Percentiles rank a stretch among this genome's conserved stretches.
Conservation (phyloP, 2,329 filamentous ascomycete species). For the Rhytidhysteron rufulum region DNA sequence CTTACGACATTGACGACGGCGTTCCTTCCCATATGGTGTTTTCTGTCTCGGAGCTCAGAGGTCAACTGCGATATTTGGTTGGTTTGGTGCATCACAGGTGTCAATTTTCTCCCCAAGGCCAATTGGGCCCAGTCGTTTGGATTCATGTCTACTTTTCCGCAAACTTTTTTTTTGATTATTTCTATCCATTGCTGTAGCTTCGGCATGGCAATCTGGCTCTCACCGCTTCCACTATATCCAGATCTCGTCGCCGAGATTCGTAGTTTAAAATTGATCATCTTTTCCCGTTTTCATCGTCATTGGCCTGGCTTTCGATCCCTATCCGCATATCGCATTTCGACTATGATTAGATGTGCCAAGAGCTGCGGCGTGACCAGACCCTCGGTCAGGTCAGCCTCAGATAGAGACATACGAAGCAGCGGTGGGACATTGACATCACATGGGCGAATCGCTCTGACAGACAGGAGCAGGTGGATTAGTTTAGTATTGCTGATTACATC, state of each 20-base stretch:
- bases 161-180: not conserved
- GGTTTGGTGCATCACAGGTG: conserved; percentile 16
- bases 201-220: conserved; percentile 2
- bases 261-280: not conserved
- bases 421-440: too few species aligned
- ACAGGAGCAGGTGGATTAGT: too few species aligned
- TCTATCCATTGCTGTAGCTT: not conserved
- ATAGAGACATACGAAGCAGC: too few species aligned
- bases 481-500: too few species aligned
- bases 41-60: conserved; percentile 7
- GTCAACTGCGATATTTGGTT: conserved; percentile 6
- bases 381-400: too few species aligned
- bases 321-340: too few species aligned
- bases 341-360: too few species aligned
- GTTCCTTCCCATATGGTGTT: conserved; percentile 9
- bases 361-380: too few species aligned
- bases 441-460: too few species aligned
- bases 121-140: conserved; percentile 3
- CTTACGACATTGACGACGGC: conserved; percentile 19
- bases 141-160: conserved; percentile 2
- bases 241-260: conserved; percentile 3
- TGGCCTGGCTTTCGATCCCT: too few species aligned
- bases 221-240: conserved; percentile 1
- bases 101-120: conserved; percentile 9
- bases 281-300: too few species aligned